phyloP scores from a whole-genome alignment of 345 rosid genomes.

The Tarenaya hassleriana region DNA sequence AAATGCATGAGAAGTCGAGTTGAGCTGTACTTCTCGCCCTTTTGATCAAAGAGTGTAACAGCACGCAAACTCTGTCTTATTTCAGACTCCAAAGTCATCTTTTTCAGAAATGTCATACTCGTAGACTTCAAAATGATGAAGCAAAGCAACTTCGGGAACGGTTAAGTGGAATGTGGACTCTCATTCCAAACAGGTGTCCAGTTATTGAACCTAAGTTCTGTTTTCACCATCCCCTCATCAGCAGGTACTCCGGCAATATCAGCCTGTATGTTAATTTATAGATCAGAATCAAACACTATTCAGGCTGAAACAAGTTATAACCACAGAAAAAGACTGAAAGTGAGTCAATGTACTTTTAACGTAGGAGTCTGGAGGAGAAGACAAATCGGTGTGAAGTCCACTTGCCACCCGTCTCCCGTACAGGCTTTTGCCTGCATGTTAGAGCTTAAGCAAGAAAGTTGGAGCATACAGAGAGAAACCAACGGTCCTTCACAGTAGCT shows the following conservation, averaged over 20 bases:
- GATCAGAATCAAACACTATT: background rate
- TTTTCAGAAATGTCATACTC: conserved; percentile 65
- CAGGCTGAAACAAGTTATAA: background rate
- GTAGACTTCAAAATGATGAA: conserved; percentile 67
- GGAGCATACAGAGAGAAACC: background rate
- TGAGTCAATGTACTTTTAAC: conserved; percentile 43
- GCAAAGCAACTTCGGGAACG: conserved; percentile 81
- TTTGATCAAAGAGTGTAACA: conserved; percentile 48
- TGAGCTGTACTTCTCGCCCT: conserved; percentile 45
- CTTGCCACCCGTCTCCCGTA: conserved; percentile 89
- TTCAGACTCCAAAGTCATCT: conserved; percentile 76
- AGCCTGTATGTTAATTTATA: conserved; percentile 32
- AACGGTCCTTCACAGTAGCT: background rate
- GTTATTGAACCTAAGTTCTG: conserved; percentile 42
- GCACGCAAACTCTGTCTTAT: conserved; percentile 63
- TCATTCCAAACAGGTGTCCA: conserved; percentile 85
- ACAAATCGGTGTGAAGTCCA: conserved; percentile 75
- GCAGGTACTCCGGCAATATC: conserved; percentile 68
- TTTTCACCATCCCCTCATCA: conserved; percentile 63
- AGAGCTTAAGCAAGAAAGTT: conserved; percentile 12
- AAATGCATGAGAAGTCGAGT: conserved; percentile 75
- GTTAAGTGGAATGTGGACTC: conserved; percentile 64
- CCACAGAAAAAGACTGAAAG: background rate
- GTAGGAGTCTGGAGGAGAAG: conserved; percentile 90
- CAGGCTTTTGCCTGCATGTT: conserved; percentile 56